These are phyloP conservation scores for Scedosporium apiospermum DNA, from an alignment of 2,329 filamentous ascomycete genomes.

Conservation along the genomic window DNA sequence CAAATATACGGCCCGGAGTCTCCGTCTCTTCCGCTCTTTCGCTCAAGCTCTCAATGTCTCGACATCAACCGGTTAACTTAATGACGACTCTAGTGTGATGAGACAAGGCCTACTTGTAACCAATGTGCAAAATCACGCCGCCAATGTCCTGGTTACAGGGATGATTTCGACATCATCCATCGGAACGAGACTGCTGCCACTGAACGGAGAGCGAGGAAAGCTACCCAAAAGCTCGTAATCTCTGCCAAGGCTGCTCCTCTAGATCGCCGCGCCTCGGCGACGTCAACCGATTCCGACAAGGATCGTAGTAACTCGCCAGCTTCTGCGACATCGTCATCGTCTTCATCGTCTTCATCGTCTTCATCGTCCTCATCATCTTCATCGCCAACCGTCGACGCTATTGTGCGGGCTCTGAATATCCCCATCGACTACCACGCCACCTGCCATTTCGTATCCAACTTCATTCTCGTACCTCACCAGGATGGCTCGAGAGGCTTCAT, in stretches of 20 bases:
- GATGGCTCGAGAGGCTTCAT: conserved; percentile 43
- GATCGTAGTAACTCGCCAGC: conserved; percentile 11
- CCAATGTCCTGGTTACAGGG: conserved; percentile 57
- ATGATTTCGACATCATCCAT: conserved; percentile 64
- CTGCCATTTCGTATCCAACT: conserved; percentile 53
- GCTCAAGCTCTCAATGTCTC: neutral
- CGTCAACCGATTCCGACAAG: conserved; percentile 13
- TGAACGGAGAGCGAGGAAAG: conserved; percentile 50
- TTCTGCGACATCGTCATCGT: conserved; percentile 9
- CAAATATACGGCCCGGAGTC: too few species aligned
- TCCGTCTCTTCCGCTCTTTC: neutral
- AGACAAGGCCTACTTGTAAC: conserved; percentile 55
- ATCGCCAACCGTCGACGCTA: conserved; percentile 11
- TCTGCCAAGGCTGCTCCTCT: conserved; percentile 17
- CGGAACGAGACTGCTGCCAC: conserved; percentile 63
- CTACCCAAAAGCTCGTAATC: conserved; percentile 36
- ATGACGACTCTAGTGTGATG: conserved; percentile 45
- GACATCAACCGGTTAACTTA: neutral
- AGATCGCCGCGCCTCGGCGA: neutral
- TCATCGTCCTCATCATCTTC: conserved; percentile 10
- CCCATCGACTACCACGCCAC: conserved; percentile 45
- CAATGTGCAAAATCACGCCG: conserved; percentile 56
- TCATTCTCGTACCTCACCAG: conserved; percentile 42
- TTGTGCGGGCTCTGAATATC: conserved; percentile 28
- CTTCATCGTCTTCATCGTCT: conserved; percentile 11